Evolutionary conservation across 495 filamentous ascomycete species (phyloP), one percentile per base, ranked within the genome.

Genomic region (Tuber borchii): DNA sequence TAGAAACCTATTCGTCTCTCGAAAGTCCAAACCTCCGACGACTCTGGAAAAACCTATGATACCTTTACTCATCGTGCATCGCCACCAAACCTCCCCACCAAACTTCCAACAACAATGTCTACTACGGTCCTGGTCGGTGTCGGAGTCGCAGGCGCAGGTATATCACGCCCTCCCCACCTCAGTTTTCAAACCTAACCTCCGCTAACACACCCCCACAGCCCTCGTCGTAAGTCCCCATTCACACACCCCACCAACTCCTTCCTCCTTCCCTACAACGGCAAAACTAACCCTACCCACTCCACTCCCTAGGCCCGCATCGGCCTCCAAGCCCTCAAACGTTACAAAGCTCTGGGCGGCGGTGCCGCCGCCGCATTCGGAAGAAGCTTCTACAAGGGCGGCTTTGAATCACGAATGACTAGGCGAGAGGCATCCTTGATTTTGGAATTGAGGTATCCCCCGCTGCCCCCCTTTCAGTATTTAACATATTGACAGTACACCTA

Each of bases 321-420:
- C 72, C 87, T 96, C 17, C 91, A 97, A 71, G 95, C 96, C 73
- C 88, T 93, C 82, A 91, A 93, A 69, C 90, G 92, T 74, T 97
- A 91, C 73, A 88, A 90, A 77, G 93, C 92, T 82, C 90, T 91
- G 80, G 84, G 83, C 19, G 84, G 84, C 34, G 82, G 80, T 42
- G 81, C 77, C n/a, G 90, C 77, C n/a, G 90, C 90, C 76, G 88
- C 89, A n/a, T 84, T 97, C 74, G 95, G 95, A 76, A 92, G 92
- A 84, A 90, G 92, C 44, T 99, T 92, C 83, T 98, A 97, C 87
- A 98, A 97, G 85, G 95, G 95, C 81, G 95, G 95, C 45, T 99
- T 99, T 84, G 95, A 98, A 86, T 88, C 90, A 61, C 91, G 89
- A 81, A 98, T 99, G 94, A 97, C 90, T 83, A 88, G 91, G 77